Conservation (phyloP, 441 rosid genomes). For the Pelargonium fulgidum region DNA sequence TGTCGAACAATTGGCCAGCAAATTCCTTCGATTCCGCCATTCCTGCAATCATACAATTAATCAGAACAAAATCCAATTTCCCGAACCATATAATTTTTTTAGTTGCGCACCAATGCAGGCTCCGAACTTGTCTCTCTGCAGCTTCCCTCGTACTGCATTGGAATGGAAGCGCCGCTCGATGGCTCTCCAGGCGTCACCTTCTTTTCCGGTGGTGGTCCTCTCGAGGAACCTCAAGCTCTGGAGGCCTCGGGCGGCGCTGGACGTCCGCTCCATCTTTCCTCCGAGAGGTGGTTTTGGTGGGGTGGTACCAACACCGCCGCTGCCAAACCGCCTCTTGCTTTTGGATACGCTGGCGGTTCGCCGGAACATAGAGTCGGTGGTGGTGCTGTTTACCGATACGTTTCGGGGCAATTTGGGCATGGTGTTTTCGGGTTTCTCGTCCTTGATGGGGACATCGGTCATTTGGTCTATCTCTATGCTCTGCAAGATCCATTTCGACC, state of each 20-base stretch:
- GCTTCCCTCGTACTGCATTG: neutral
- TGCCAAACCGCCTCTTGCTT: neutral
- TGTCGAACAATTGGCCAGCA: constrained; percentile 61
- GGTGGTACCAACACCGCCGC: neutral
- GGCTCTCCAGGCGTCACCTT: constrained; percentile 7
- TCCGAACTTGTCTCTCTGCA: neutral
- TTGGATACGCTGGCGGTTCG: neutral
- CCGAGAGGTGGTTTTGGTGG: neutral
- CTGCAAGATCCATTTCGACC: neutral
- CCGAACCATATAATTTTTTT: neutral
- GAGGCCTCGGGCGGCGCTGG: constrained; percentile 9
- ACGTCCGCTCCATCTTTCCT: neutral
- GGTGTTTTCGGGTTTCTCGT: neutral
- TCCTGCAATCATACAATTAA: constrained; percentile 32
- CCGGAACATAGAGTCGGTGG: neutral
- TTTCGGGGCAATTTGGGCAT: neutral
- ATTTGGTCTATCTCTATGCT: neutral
- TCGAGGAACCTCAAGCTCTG: constrained; percentile 4
- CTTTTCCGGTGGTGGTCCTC: constrained; percentile 8
- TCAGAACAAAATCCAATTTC: neutral
- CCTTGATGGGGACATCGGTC: neutral
- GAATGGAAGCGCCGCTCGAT: neutral
- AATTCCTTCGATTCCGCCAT: constrained; percentile 86
- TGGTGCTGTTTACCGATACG: neutral
- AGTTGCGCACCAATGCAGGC: neutral